Conservation (phyloP, 768 basidiomycete genomes). For the Suillus luteus region DNA sequence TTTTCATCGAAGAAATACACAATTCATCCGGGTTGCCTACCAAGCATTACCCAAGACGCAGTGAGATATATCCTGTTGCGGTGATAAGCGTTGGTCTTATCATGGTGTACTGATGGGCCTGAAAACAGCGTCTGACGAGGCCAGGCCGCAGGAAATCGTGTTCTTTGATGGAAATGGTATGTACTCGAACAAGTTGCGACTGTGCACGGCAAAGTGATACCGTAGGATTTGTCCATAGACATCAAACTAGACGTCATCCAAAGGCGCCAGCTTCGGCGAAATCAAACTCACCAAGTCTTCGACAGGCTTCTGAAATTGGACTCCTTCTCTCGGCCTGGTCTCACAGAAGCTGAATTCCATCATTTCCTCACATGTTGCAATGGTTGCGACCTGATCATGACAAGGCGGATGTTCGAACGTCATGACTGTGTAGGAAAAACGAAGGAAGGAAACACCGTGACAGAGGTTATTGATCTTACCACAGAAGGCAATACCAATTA, state of each 20-base stretch:
- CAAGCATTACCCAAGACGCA: background rate
- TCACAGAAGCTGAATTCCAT: background rate
- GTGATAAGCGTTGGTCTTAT: background rate
- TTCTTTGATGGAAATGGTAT: background rate
- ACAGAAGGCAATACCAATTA: background rate
- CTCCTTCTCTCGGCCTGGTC: background rate
- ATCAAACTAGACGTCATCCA: constrained; percentile 1
- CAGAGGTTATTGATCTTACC: background rate
- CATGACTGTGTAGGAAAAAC: constrained; percentile 1
- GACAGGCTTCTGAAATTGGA: background rate
- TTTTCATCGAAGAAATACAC: background rate
- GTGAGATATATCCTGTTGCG: background rate
- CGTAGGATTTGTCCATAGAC: constrained; percentile 1
- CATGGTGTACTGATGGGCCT: background rate
- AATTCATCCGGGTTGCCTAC: background rate
- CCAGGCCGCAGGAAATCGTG: background rate
- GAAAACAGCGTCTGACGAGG: background rate
- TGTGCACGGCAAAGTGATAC: background rate
- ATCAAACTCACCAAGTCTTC: background rate
- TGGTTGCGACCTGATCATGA: constrained; percentile 5
- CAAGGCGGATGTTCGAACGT: background rate
- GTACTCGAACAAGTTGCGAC: background rate
- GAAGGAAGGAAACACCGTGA: background rate
- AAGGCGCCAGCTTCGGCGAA: background rate
- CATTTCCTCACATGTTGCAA: background rate